Percentiles rank a stretch among this genome's conserved stretches.
phyloP scores from a whole-genome alignment of 2,329 filamentous ascomycete genomes.

The Fusarium torulosum region DNA sequence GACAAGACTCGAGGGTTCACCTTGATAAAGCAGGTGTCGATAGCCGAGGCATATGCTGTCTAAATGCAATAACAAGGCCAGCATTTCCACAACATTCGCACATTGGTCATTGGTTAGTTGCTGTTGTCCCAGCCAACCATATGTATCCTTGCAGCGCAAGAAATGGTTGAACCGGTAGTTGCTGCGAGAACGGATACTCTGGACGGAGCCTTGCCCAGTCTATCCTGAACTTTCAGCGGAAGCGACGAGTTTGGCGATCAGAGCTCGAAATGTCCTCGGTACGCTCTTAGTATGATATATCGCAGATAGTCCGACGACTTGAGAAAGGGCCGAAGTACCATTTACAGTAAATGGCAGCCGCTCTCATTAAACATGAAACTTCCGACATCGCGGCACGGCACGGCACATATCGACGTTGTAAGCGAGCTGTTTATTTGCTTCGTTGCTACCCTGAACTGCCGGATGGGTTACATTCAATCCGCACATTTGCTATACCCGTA shows the following conservation, averaged over 20 bases:
- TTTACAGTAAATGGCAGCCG: background rate
- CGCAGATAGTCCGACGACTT: background rate
- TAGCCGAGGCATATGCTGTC: constrained; percentile 15
- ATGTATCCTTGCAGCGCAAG: too few relatives aligned
- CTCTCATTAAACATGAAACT: constrained; percentile 13
- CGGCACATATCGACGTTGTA: background rate
- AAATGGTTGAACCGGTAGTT: too few relatives aligned
- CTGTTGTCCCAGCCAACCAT: too few relatives aligned
- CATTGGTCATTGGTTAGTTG: too few relatives aligned
- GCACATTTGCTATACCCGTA: background rate
- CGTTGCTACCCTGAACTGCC: constrained; percentile 12
- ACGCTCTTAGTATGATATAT: background rate
- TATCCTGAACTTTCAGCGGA: background rate
- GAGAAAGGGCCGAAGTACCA: background rate
- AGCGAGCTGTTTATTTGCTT: background rate
- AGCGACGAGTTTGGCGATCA: background rate
- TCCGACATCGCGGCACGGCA: constrained; percentile 9
- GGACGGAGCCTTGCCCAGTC: background rate
- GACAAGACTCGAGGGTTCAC: constrained; percentile 5
- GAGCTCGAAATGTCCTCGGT: constrained; percentile 1
- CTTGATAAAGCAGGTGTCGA: constrained; percentile 16
- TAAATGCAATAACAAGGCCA: constrained; percentile 2
- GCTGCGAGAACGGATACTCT: background rate
- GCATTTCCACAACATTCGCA: background rate
- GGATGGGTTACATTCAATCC: background rate